Conservation (phyloP, 73 alveolate species). For the Paramecium caudatum region DNA sequence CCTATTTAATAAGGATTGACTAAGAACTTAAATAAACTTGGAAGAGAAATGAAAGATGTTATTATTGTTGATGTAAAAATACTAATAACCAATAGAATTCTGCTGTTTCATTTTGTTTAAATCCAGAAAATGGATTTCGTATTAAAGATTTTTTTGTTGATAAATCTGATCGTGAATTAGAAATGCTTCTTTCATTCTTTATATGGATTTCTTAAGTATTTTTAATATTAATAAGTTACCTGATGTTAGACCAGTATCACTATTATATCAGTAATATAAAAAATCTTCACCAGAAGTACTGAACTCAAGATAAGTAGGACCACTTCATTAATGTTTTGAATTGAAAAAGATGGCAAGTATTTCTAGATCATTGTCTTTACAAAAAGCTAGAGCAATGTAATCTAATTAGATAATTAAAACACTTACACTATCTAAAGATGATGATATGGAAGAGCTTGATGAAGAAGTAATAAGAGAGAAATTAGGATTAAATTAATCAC, state of each 20-base stretch:
- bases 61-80: slow-evolving; percentile 78
- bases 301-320: not conserved
- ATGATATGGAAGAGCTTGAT: not conserved
- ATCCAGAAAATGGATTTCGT: slow-evolving; percentile 91
- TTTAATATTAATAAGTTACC: not conserved
- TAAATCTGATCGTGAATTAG: slow-evolving; percentile 71
- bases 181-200: slow-evolving; percentile 53
- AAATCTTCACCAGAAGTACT: slow-evolving; percentile 1
- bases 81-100: slow-evolving; percentile 76
- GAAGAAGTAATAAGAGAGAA: not conserved
- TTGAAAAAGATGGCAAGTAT: not conserved
- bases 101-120: slow-evolving; percentile 85
- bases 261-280: not conserved
- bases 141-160: slow-evolving; percentile 79
- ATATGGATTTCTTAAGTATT: slow-evolving; percentile 65
- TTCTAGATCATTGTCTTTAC: not conserved
- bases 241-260: slow-evolving; percentile 45
- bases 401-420: slow-evolving; percentile 8
- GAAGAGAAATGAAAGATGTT: slow-evolving; percentile 78
- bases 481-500: not conserved
- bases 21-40: slow-evolving; percentile 79
- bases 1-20: slow-evolving; percentile 74
- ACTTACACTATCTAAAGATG: slow-evolving; percentile 2
- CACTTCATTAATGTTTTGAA: not conserved
- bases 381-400: slow-evolving; percentile 2